Percentiles rank a stretch among this genome's conserved stretches.
phyloP scores from a whole-genome alignment of 2,329 filamentous ascomycete species.

The Mycocentrospora acerina region DNA sequence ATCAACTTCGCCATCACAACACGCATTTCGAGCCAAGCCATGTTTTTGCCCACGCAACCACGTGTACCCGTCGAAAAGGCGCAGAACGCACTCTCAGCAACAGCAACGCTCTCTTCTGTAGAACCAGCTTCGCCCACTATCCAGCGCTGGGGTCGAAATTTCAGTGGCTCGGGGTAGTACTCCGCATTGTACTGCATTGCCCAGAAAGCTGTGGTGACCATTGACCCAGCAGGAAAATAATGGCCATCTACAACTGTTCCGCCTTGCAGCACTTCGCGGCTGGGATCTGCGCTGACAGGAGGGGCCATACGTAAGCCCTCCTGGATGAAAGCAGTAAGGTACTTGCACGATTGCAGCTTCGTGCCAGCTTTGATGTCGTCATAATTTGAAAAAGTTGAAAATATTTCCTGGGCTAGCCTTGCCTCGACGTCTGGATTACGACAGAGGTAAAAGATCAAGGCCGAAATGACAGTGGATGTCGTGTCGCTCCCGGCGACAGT shows the following conservation, averaged over 20 bases:
- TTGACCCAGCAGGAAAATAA: constrained; percentile 18
- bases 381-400: constrained; percentile 7
- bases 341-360: constrained; percentile 10
- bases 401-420: constrained; percentile 11
- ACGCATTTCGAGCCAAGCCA: constrained; percentile 27
- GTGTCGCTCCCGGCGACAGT: constrained; percentile 20
- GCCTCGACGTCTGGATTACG: constrained; percentile 2
- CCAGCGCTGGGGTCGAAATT: constrained; percentile 24
- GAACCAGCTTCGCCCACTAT: constrained; percentile 9
- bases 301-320: constrained; percentile 19
- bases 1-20: constrained; percentile 22
- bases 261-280: constrained; percentile 17
- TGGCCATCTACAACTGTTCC: constrained; percentile 17
- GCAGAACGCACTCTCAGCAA: constrained; percentile 15
- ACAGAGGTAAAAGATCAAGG: constrained; percentile 15
- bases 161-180: constrained; percentile 16
- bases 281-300: constrained; percentile 12
- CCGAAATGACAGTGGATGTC: constrained; percentile 10
- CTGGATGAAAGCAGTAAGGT: constrained; percentile 17
- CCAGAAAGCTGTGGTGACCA: constrained; percentile 20
- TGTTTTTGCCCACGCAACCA: constrained; percentile 31
- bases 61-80: constrained; percentile 26
- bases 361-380: constrained; percentile 14
- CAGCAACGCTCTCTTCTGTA: constrained; percentile 12
- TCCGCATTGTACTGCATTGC: constrained; percentile 16